phyloP scores from a whole-genome alignment of 2,329 filamentous ascomycete genomes.

The Calonectria honghensis region DNA sequence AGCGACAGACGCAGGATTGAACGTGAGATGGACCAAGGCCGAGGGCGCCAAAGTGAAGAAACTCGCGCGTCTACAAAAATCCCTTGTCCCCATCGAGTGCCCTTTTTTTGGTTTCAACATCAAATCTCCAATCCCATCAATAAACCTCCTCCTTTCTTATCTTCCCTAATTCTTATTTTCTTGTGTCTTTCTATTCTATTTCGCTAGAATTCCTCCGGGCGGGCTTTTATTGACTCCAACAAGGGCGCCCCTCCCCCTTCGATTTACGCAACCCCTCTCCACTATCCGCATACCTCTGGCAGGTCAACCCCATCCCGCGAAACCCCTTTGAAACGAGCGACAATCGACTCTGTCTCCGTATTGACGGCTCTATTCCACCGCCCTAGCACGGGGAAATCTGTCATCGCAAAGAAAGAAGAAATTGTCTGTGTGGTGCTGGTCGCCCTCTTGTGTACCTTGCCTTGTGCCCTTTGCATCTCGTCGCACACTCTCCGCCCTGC shows the following conservation, averaged over 20 bases:
- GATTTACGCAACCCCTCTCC: slow-evolving; percentile 24
- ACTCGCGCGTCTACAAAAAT: slow-evolving; percentile 36
- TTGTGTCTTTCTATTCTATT: slow-evolving; percentile 33
- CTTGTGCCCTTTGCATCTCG: slow-evolving; percentile 21
- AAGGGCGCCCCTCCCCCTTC: slow-evolving; percentile 27
- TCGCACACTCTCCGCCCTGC: not conserved
- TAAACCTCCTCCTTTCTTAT: slow-evolving; percentile 30
- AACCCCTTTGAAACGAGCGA: slow-evolving; percentile 41
- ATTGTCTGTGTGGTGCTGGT: slow-evolving; percentile 47
- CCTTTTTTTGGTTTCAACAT: slow-evolving; percentile 37
- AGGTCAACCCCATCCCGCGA: slow-evolving; percentile 38
- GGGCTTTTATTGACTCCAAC: slow-evolving; percentile 33
- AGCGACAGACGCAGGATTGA: slow-evolving; percentile 12
- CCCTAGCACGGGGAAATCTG: slow-evolving; percentile 37
- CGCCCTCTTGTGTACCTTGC: slow-evolving; percentile 32
- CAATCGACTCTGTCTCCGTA: slow-evolving; percentile 35
- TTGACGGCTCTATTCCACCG: slow-evolving; percentile 46
- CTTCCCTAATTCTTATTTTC: slow-evolving; percentile 25
- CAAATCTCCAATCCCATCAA: slow-evolving; percentile 36
- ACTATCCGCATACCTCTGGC: slow-evolving; percentile 43
- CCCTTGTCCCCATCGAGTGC: slow-evolving; percentile 25
- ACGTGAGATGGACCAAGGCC: not conserved
- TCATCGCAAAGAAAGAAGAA: slow-evolving; percentile 16
- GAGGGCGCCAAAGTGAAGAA: slow-evolving; percentile 31
- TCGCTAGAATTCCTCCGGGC: slow-evolving; percentile 45